phyloP scores from a whole-genome alignment of 139 green algal species.

The Chloropicon primus region DNA sequence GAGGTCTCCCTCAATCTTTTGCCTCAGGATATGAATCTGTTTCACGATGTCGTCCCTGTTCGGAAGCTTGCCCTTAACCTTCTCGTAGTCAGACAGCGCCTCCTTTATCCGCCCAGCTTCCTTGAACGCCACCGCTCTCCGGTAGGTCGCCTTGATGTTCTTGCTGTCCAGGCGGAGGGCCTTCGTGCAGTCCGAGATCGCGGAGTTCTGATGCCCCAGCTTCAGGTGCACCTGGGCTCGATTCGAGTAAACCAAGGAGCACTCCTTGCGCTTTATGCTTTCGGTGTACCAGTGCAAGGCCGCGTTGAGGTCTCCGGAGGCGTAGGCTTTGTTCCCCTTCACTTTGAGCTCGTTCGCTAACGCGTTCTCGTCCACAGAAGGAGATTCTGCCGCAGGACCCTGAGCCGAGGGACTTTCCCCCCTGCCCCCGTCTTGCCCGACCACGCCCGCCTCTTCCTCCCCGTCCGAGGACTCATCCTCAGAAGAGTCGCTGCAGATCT shows the following conservation, averaged over 20 bases:
- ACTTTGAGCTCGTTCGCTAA: not conserved
- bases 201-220: not conserved
- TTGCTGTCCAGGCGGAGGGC: not conserved
- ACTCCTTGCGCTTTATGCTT: not conserved
- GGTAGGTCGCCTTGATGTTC: not conserved
- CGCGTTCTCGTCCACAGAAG: no score
- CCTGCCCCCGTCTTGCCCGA: not conserved
- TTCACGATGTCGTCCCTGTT: not conserved
- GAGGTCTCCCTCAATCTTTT: not conserved
- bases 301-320: not conserved
- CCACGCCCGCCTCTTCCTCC: not conserved
- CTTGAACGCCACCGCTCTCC: not conserved
- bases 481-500: not conserved
- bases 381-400: not conserved
- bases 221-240: not conserved
- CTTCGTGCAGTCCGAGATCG: not conserved
- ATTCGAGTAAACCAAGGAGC: not conserved
- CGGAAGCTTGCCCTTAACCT: not conserved
- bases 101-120: not conserved
- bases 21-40: not conserved
- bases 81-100: not conserved
- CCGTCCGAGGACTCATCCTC: not conserved
- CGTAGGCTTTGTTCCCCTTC: not conserved
- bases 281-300: not conserved
- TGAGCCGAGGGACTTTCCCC: not conserved